These are phyloP conservation scores for Adansonia rubrostipa DNA, from an alignment of 441 rosid genomes.

Conservation along the genomic window DNA sequence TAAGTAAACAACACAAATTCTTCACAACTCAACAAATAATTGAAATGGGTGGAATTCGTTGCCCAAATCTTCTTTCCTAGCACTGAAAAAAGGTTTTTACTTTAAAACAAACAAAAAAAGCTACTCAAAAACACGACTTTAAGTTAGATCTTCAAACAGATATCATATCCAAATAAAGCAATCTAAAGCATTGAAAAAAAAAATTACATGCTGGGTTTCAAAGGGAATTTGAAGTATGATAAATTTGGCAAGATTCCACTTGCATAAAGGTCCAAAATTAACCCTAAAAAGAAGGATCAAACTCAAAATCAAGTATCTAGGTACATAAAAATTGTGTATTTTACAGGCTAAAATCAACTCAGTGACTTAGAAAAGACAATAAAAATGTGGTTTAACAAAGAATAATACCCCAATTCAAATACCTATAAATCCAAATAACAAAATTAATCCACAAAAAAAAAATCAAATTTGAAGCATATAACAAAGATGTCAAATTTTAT, in stretches of 20 bases:
- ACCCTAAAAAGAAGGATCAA: conserved; percentile 18
- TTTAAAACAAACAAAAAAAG: too few relatives aligned
- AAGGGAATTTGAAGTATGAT: conserved; percentile 5
- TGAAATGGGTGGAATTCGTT: not conserved
- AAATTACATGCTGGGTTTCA: not conserved
- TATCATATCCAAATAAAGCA: not conserved
- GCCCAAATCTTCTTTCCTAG: conserved; percentile 13
- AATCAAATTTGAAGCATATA: not conserved
- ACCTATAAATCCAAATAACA: not conserved
- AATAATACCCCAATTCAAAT: conserved; percentile 1
- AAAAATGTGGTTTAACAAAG: not conserved
- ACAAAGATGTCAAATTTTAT: not conserved
- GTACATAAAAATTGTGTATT: not conserved
- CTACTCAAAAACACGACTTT: conserved; percentile 21
- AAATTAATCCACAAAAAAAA: not conserved
- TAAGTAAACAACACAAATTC: conserved; percentile 17
- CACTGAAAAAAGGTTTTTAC: conserved; percentile 19
- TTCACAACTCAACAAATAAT: not conserved
- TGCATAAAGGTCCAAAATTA: conserved; percentile 11
- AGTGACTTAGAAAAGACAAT: not conserved
- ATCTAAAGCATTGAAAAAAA: not conserved
- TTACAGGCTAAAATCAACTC: not conserved
- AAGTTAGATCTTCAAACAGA: conserved; percentile 25
- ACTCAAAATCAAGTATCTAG: conserved; percentile 26
- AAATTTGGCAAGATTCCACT: not conserved